Evolutionary conservation across 176 grass and related monocot species (phyloP), one percentile per base, ranked within the genome.

Genomic region (Tuctoria greenei): DNA sequence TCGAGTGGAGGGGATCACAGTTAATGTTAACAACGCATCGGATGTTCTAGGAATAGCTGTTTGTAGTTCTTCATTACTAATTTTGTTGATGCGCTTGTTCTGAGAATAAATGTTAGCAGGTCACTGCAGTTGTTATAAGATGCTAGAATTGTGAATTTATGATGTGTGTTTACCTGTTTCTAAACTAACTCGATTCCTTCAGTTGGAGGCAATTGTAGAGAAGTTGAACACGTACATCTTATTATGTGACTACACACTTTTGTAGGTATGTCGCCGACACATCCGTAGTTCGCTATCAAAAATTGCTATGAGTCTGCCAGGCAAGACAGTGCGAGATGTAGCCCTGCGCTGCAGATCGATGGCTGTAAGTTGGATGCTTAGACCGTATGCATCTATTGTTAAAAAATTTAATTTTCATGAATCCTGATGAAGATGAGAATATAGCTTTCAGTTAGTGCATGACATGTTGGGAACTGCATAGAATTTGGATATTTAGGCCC

Each of bases 311-410:
- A 41, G 35, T 55, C 66, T 91, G 28, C 77, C 81, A 0, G 56
- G 78, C 45, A 91, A 91, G 67, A 91, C 89, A 23, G 85, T 91
- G 10, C 81, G 89, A 41, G 89, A 91, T 75, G 89, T 87, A 11
- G 85, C 85, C 39, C 45, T 91, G 34, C 81, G 89, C 24, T 87
- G 81, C 55, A 81, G 85, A 82, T 91, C 81, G 84, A 81, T 87
- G 77, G 61, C 61, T 73, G 89, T 91, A 85, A 87, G 84, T 91
- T 73, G 76, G 18, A 85, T 47, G 31, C 51, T 60, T 36, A 51
- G 37, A n/a, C 46, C 17, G 11, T 26, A 3, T 59, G 10, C 54
- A 27, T 63, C 57, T 72, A 16, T 73, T 5, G 3, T 78, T 78
- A 64, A 64, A 0, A 6, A 24, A 64, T 46, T 71, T 51, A 72